Evolutionary conservation across 2,329 filamentous ascomycete genomes (phyloP), one percentile per base, ranked within the genome.

Genomic region (Plenodomus lindquistii): DNA sequence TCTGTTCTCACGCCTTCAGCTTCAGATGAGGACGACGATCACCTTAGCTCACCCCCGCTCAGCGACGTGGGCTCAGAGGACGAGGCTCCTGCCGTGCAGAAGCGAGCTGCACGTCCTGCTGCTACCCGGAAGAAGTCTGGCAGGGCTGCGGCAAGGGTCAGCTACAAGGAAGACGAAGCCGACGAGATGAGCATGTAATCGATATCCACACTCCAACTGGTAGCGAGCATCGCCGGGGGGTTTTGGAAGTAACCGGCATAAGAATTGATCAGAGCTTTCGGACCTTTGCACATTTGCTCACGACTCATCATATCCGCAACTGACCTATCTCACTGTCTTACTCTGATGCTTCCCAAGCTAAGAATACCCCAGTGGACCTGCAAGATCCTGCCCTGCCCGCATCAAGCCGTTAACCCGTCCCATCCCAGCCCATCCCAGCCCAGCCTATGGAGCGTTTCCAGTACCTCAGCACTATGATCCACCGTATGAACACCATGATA

Each of bases 1-100:
- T 60, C 59, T 21, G 74, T 70, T n/a, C 70, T 71, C 40, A 78
- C 75, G 24, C 77, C 76, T 16, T 74, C 71, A 46, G 59, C 71
- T 11, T 72, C 71, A 40, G 69, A 72, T 47, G 65, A 71, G 38
- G 70, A 71, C 34, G 71, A 72, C 31, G 60, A 60, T 51, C 45
- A 54, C 27, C 58, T 59, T 51, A 66, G 68, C 37, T 71, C 73
- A 11, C 69, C 71, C 41, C 50, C 63, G 42, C 69, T 77, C 54
- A 70, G 71, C 48, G 74, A 77, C 46, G 57, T 77, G 35, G 74
- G 71, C 31, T 56, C 55, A 17, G 60, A 62, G 41, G 56, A 59
- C 42, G 50, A 60, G 47, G 50, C 42, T 53, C 54, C 56, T 55
- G 54, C 45, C 43, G 51, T 52, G 48, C 57, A 55, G 55, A 64